Conservation (phyloP, 257 asterid species). For the Paraleonurus japonicus region DNA sequence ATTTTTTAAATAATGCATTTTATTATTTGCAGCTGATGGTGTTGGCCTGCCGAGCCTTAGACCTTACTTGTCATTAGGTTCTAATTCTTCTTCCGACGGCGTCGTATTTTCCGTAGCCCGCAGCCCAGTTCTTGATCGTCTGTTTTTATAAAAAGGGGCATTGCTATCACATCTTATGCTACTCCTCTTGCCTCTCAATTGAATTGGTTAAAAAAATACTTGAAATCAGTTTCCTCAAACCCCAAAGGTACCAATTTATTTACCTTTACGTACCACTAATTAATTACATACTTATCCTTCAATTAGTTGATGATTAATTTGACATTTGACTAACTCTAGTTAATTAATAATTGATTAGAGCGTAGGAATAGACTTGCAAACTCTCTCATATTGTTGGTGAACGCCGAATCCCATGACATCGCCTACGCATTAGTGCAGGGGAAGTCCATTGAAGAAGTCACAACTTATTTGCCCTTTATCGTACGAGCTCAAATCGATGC, state of each 20-base stretch:
- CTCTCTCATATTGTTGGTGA: constrained; percentile 28
- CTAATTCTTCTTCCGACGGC: too few species aligned
- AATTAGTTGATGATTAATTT: too few species aligned
- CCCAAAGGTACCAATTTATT: background rate
- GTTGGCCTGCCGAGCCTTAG: constrained; percentile 30
- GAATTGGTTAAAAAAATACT: too few species aligned
- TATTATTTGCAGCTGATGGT: constrained; percentile 29
- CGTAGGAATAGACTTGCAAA: background rate
- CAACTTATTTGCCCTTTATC: too few species aligned
- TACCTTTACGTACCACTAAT: too few species aligned
- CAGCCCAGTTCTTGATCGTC: constrained; percentile 27
- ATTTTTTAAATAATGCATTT: too few species aligned
- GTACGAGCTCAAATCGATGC: too few species aligned
- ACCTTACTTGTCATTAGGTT: too few species aligned
- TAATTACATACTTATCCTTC: too few species aligned
- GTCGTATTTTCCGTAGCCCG: constrained; percentile 30
- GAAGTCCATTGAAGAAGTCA: too few species aligned
- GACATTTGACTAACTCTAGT: background rate
- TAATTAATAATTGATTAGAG: too few species aligned
- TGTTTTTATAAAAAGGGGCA: constrained; percentile 19
- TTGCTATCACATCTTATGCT: constrained; percentile 17
- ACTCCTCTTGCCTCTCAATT: constrained; percentile 30
- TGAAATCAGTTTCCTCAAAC: constrained; percentile 5
- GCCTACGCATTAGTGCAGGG: constrained; percentile 17
- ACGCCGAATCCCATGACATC: constrained; percentile 32